Base-by-base conservation (phyloP, 2,329 filamentous ascomycete genomes). In the Pezicula neosporulosa region DNA sequence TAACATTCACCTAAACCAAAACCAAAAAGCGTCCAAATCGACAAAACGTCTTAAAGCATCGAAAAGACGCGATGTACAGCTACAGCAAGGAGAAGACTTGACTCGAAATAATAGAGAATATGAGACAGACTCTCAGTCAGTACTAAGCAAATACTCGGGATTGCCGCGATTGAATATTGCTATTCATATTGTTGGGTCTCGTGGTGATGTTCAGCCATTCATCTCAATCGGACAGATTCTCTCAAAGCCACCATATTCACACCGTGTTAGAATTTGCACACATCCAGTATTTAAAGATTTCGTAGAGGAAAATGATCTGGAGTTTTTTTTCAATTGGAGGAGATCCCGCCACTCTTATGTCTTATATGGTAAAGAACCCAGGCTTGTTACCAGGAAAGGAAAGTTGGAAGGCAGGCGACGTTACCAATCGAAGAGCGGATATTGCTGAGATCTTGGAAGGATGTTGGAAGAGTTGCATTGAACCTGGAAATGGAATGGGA, bases 351-450 rank as follows among this genome's bases (percentile, higher is more conserved):
- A 80, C 86, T 61, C 73, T 90, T 42, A 90, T 90, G 87, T 87
- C 89, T 63, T 93, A 91, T 63, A 93, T 93, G 89, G 89, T 93
- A 42, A 90, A 90, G 68, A 87, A 93, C 58, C 89, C 89, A 0
- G 88, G 89, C 0, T 73, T 94, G 36, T 88, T 94, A 82, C 90
- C 90, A 1, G 85, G 85, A 0, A 81, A 91, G 53, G 83, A 90
- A 44, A 83, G 86, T 0, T 69, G 94, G 43, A 82, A 82, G 53
- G 86, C 78, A 56, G 89, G 89, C 4, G 89, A 93, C 63, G 81
- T 94, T 45, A 83, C 78, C 35, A 85, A 83, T 67, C 77, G 88
- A 28, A 77, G 89, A 18, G 81, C 78, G 55, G 87, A 85, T n/a
- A 89, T 94, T 47, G 81, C 83, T 50, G 78, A 89, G 52, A 91